These are phyloP conservation scores for Trichomonascus vanleenenianus DNA, from an alignment of 805 yeast genomes.

Conservation along the genomic window DNA sequence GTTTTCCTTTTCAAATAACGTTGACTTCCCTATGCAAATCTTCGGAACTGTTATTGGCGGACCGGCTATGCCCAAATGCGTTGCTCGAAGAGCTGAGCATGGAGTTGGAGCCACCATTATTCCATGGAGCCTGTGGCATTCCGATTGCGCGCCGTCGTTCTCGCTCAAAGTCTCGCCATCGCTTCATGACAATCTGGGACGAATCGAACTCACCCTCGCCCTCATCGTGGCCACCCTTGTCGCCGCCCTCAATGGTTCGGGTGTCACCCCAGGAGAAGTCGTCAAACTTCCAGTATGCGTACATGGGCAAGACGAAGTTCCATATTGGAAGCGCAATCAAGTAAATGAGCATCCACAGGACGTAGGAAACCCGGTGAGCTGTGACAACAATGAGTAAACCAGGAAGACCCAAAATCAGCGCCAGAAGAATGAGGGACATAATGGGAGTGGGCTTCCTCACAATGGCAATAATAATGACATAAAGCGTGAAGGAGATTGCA, in stretches of 20 bases:
- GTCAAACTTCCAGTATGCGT: constrained; percentile 93
- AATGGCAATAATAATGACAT: constrained; percentile 66
- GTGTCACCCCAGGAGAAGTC: constrained; percentile 98
- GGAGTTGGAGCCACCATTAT: constrained; percentile 6
- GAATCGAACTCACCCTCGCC: constrained; percentile 82
- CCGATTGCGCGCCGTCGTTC: constrained; percentile 47
- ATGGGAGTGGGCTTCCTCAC: constrained; percentile 69
- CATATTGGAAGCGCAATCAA: constrained; percentile 81
- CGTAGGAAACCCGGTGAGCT: constrained; percentile 53
- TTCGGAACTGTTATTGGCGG: no score
- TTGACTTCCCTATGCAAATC: no score
- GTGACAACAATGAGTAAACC: constrained; percentile 76
- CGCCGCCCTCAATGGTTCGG: constrained; percentile 63
- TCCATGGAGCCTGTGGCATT: constrained; percentile 11
- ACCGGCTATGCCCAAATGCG: no score
- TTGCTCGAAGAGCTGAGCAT: neutral
- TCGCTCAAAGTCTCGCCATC: constrained; percentile 91
- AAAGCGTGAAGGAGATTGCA: constrained; percentile 75
- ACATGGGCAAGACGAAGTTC: constrained; percentile 79
- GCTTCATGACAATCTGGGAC: constrained; percentile 80
- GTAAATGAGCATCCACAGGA: constrained; percentile 74
- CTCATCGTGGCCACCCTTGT: constrained; percentile 58
- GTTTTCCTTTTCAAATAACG: neutral
- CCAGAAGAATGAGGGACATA: constrained; percentile 68
- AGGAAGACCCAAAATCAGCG: constrained; percentile 75